phyloP scores from a whole-genome alignment of 192 early-diverging fungal genomes.

The Coemansia sp. region DNA sequence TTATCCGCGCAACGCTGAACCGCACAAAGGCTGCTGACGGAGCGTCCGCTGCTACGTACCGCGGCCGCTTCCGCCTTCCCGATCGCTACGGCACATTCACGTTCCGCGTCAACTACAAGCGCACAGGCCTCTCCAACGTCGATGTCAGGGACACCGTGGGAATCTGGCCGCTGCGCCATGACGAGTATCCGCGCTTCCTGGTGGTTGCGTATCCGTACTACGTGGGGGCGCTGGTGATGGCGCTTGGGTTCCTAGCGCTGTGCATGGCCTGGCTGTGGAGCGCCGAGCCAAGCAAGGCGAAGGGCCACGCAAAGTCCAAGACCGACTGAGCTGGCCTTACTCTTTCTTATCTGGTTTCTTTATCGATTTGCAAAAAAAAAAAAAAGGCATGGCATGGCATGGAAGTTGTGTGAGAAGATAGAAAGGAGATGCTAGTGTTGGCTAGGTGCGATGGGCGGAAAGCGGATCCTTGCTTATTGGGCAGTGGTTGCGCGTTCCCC shows the following conservation, averaged over 20 bases:
- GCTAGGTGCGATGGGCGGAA: not conserved
- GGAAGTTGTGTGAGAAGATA: too few relatives aligned
- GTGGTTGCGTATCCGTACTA: constrained; percentile 96
- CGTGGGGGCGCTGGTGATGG: constrained; percentile 77
- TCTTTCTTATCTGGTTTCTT: not conserved
- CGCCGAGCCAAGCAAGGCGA: constrained; percentile 26
- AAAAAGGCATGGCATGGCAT: too few relatives aligned
- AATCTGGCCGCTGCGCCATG: constrained; percentile 90
- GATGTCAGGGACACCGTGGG: constrained; percentile 73
- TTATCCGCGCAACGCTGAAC: constrained; percentile 78
- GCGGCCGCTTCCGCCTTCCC: constrained; percentile 69
- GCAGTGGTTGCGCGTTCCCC: constrained; percentile 37
- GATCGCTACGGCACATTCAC: constrained; percentile 98
- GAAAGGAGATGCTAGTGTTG: not conserved
- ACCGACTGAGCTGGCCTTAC: constrained; percentile 5
- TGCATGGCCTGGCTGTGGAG: constrained; percentile 75
- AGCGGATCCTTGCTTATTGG: constrained; percentile 25
- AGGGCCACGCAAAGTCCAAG: constrained; percentile 24
- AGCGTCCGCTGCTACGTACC: constrained; percentile 37
- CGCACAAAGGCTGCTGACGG: constrained; percentile 7
- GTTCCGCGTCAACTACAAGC: constrained; percentile 91
- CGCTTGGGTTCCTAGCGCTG: constrained; percentile 84
- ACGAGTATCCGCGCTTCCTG: constrained; percentile 95
- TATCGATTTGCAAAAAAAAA: not conserved
- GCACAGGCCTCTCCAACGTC: constrained; percentile 79